phyloP scores from a whole-genome alignment of 2,329 filamentous ascomycete species.

The Aspergillus puulaauensis region DNA sequence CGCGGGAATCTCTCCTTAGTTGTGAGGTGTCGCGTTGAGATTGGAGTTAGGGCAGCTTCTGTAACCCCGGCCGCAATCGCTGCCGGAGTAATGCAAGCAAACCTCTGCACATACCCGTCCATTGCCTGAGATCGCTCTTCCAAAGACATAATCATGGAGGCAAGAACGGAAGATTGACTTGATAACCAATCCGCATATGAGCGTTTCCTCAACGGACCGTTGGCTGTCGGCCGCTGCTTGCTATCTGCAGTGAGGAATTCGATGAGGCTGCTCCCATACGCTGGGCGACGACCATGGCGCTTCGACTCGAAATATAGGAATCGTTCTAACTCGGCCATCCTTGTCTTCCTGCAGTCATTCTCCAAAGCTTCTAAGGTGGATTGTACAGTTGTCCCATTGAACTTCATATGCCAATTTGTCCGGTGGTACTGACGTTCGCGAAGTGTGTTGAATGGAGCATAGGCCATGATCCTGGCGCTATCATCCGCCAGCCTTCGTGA shows the following conservation, averaged over 20 bases:
- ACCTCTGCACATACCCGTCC: constrained; percentile 77
- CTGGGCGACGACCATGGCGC: constrained; percentile 73
- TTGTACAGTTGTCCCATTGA: constrained; percentile 67
- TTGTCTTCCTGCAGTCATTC: constrained; percentile 65
- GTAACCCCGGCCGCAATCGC: constrained; percentile 79
- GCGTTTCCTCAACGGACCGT: constrained; percentile 60
- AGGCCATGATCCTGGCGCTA: constrained; percentile 67
- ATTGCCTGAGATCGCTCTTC: constrained; percentile 70
- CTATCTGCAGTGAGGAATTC: constrained; percentile 68
- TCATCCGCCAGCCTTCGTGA: constrained; percentile 54
- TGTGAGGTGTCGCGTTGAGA: constrained; percentile 50
- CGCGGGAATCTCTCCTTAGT: constrained; percentile 53
- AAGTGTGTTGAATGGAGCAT: constrained; percentile 67
- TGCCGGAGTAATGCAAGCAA: constrained; percentile 87
- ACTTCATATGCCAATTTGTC: constrained; percentile 55
- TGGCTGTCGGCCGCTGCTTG: constrained; percentile 58
- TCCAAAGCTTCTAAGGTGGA: constrained; percentile 73
- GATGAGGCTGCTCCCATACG: constrained; percentile 80
- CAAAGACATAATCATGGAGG: constrained; percentile 68
- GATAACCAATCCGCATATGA: constrained; percentile 74
- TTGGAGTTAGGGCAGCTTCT: constrained; percentile 64
- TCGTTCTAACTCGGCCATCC: constrained; percentile 76
- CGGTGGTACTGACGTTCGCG: constrained; percentile 66
- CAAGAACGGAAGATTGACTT: constrained; percentile 58
- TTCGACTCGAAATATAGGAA: constrained; percentile 78